Evolutionary conservation across 2,329 filamentous ascomycete species (phyloP).

Genomic region (Epichloe glyceriae): DNA sequence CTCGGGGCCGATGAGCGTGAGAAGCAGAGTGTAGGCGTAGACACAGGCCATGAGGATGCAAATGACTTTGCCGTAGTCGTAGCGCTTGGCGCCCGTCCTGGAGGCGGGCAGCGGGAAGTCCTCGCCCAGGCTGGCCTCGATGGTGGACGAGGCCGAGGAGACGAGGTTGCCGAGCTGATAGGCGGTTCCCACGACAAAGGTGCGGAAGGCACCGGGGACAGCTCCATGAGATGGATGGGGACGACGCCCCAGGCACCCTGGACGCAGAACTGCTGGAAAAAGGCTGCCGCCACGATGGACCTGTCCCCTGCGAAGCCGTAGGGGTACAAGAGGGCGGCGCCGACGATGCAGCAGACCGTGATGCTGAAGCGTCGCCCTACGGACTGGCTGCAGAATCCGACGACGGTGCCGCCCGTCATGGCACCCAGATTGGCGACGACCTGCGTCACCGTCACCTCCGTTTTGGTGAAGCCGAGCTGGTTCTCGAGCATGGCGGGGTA

Average conservation of each 20-base stretch:
- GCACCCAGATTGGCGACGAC: conserved; percentile 62
- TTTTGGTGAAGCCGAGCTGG: conserved; percentile 37
- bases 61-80: conserved; percentile 72
- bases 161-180: conserved; percentile 72
- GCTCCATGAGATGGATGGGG: conserved; percentile 68
- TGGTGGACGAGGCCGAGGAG: conserved; percentile 56
- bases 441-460: conserved; percentile 55
- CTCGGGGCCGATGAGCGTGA: conserved; percentile 52
- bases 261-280: conserved; percentile 72
- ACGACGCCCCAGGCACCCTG: conserved; percentile 67
- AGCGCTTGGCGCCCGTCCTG: conserved; percentile 35
- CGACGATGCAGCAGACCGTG: conserved; percentile 47
- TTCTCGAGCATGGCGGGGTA: conserved; percentile 48
- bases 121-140: conserved; percentile 64
- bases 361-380: conserved; percentile 58
- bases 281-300: conserved; percentile 63
- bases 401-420: conserved; percentile 50
- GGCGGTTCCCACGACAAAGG: conserved; percentile 59
- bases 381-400: conserved; percentile 57
- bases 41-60: conserved; percentile 87
- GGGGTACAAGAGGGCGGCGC: conserved; percentile 70
- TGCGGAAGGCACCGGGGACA: conserved; percentile 62
- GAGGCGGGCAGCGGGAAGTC: conserved; percentile 55
- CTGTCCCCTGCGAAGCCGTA: conserved; percentile 57
- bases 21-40: conserved; percentile 46